Evolutionary conservation across 2,329 filamentous ascomycete species (phyloP).

Genomic region (Colletotrichum limetticola): DNA sequence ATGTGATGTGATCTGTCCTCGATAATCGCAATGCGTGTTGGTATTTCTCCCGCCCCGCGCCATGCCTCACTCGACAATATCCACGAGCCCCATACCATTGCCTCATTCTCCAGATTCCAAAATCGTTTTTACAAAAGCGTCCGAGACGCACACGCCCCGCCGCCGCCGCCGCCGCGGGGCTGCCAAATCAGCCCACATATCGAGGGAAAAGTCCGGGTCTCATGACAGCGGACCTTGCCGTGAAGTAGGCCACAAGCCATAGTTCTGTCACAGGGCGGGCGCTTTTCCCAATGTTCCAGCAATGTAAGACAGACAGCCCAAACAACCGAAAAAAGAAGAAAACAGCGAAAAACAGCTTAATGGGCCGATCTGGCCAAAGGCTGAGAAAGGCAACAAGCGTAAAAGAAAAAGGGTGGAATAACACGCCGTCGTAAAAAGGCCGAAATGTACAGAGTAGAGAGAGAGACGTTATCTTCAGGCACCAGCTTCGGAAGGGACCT

Average conservation of each 20-base stretch:
- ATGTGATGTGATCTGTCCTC: no score
- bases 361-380: background rate
- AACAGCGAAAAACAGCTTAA: background rate
- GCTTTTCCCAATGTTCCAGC: background rate
- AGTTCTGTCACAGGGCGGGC: background rate
- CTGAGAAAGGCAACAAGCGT: background rate
- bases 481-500: conserved; percentile 18
- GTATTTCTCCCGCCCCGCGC: no score
- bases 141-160: background rate
- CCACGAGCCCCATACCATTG: background rate
- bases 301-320: background rate
- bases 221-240: background rate
- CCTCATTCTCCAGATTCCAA: background rate
- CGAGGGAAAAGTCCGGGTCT: background rate
- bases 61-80: background rate
- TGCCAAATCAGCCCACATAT: background rate
- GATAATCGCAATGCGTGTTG: no score
- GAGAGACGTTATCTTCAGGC: background rate
- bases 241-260: background rate
- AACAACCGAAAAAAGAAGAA: background rate
- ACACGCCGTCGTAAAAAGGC: no score
- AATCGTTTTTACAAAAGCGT: background rate
- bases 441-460: no score
- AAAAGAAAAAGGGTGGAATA: background rate
- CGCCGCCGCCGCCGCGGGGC: no score